phyloP scores from a whole-genome alignment of 2,329 filamentous ascomycete species.

The Catunica adiposa region DNA sequence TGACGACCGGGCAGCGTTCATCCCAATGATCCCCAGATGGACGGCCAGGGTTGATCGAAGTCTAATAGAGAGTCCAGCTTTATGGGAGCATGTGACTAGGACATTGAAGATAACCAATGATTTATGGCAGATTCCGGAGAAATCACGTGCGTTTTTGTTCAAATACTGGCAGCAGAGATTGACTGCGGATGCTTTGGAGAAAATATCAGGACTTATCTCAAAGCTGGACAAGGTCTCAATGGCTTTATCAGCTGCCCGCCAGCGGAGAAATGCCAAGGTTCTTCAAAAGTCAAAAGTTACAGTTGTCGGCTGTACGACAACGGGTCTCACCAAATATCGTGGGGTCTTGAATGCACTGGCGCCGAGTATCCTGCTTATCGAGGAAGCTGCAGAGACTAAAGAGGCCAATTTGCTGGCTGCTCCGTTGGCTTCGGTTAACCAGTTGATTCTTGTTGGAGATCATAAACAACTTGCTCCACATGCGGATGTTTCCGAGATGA shows the following conservation, averaged over 20 bases:
- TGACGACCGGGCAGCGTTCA: slow-evolving; percentile 40
- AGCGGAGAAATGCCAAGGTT: slow-evolving; percentile 36
- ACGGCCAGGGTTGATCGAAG: neutral
- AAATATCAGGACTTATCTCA: slow-evolving; percentile 33
- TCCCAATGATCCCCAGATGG: slow-evolving; percentile 15
- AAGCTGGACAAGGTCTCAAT: slow-evolving; percentile 26
- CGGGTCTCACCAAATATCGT: slow-evolving; percentile 66
- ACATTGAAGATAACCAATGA: slow-evolving; percentile 25
- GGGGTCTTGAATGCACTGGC: slow-evolving; percentile 47
- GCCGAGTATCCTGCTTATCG: slow-evolving; percentile 54
- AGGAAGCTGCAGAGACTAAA: slow-evolving; percentile 64
- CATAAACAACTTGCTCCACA: slow-evolving; percentile 63
- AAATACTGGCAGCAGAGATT: slow-evolving; percentile 41
- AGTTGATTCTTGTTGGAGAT: slow-evolving; percentile 51
- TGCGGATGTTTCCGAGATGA: slow-evolving; percentile 44
- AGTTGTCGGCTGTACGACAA: slow-evolving; percentile 56
- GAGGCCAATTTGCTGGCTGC: slow-evolving; percentile 43
- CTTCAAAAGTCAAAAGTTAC: slow-evolving; percentile 18
- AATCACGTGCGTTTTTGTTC: slow-evolving; percentile 48
- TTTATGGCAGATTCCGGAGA: slow-evolving; percentile 41
- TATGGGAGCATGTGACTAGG: slow-evolving; percentile 12
- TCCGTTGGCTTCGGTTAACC: slow-evolving; percentile 33
- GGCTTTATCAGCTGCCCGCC: slow-evolving; percentile 36
- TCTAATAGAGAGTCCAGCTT: neutral
- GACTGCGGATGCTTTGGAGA: slow-evolving; percentile 29